Conservation (phyloP, 768 basidiomycete species). For the Lentinula raphanica region DNA sequence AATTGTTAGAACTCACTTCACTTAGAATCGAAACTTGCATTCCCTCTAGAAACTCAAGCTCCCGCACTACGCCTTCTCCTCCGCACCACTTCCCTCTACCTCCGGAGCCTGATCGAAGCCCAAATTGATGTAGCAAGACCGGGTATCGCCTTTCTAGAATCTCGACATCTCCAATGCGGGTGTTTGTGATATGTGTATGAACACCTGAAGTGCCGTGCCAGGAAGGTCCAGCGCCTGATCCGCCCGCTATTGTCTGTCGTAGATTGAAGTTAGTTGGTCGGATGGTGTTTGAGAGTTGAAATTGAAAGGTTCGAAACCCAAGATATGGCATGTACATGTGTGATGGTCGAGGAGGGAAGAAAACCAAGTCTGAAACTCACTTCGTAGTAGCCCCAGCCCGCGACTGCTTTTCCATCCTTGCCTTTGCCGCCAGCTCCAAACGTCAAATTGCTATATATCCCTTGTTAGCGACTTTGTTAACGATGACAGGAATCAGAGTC, state of each 20-base stretch:
- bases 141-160: slow-evolving; percentile 92
- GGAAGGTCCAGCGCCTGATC: slow-evolving; percentile 81
- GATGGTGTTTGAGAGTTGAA: too few species aligned
- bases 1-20: slow-evolving; percentile 46
- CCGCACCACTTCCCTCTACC: slow-evolving; percentile 72
- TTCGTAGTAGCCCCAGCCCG: slow-evolving; percentile 91
- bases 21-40: slow-evolving; percentile 87
- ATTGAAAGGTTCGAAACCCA: too few species aligned
- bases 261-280: too few species aligned
- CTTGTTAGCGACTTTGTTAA: too few species aligned
- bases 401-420: slow-evolving; percentile 63
- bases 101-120: slow-evolving; percentile 61
- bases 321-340: too few species aligned
- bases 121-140: slow-evolving; percentile 82
- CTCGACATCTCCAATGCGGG: slow-evolving; percentile 89
- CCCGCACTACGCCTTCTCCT: slow-evolving; percentile 80
- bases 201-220: slow-evolving; percentile 95
- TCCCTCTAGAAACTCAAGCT: slow-evolving; percentile 75
- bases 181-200: slow-evolving; percentile 92
- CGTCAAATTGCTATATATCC: slow-evolving; percentile 63
- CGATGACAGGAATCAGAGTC: too few species aligned
- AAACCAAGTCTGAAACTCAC: slow-evolving; percentile 25
- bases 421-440: slow-evolving; percentile 89
- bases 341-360: not conserved
- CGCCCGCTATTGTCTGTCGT: slow-evolving; percentile 84